Conservation (phyloP, 139 green algal genomes). For the Picochlorum sp. region DNA sequence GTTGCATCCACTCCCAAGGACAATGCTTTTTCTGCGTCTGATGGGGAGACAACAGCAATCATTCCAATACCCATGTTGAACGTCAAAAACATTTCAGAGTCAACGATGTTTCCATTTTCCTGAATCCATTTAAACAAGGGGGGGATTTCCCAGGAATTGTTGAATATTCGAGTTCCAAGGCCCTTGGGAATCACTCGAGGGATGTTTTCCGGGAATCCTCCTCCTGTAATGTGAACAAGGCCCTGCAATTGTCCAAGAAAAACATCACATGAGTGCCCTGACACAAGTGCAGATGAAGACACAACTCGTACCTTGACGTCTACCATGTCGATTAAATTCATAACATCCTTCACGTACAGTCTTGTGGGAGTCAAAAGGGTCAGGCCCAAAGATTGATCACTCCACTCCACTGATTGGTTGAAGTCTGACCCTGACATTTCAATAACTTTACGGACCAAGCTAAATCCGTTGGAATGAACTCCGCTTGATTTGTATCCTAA, state of each 20-base stretch:
- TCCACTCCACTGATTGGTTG: conserved; percentile 55
- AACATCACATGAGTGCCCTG: not conserved
- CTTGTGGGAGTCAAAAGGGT: conserved; percentile 58
- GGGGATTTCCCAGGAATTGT: conserved; percentile 55
- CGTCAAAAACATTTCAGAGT: conserved; percentile 90
- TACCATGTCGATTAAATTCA: conserved; percentile 45
- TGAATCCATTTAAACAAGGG: conserved; percentile 75
- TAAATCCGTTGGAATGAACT: conserved; percentile 96
- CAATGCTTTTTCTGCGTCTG: conserved; percentile 38
- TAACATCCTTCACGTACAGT: conserved; percentile 51
- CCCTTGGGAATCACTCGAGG: conserved; percentile 87
- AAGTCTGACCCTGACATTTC: conserved; percentile 48
- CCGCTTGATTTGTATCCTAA: conserved; percentile 75
- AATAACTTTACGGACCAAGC: conserved; percentile 79
- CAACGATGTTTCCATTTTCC: conserved; percentile 60
- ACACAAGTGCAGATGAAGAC: not conserved
- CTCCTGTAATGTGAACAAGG: conserved; percentile 97
- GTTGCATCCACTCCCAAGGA: conserved; percentile 16
- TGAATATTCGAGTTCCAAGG: conserved; percentile 51
- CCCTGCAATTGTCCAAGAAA: conserved; percentile 28
- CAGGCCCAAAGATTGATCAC: conserved; percentile 40
- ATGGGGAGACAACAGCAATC: conserved; percentile 64
- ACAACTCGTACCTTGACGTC: conserved; percentile 34
- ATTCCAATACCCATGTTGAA: conserved; percentile 98
- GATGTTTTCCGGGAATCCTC: conserved; percentile 96